Conservation (phyloP, 306 rosid genomes). For the Chamaecrista fasciculata region DNA sequence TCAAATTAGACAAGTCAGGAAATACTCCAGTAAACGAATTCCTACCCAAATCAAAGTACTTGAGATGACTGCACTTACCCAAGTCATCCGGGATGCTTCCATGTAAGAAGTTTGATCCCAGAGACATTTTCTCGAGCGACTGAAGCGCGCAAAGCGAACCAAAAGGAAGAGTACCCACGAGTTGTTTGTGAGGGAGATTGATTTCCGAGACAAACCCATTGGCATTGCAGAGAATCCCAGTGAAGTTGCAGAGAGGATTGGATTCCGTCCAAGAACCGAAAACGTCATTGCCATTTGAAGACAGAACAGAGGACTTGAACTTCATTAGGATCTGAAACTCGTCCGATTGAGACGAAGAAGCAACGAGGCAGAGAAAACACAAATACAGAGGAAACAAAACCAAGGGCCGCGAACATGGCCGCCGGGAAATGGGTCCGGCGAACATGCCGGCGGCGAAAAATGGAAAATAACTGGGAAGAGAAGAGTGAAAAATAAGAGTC, state of each 20-base stretch:
- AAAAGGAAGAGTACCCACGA: constrained; percentile 52
- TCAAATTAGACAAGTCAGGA: constrained; percentile 48
- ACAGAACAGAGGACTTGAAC: constrained; percentile 37
- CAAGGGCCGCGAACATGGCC: neutral
- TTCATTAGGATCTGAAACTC: constrained; percentile 40
- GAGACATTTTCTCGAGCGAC: constrained; percentile 38
- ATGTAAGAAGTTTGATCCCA: constrained; percentile 31
- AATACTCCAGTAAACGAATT: constrained; percentile 46
- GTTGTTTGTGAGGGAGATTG: constrained; percentile 32
- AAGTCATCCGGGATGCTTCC: constrained; percentile 40
- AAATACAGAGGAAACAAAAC: neutral
- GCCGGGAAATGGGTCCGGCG: neutral
- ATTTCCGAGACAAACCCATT: constrained; percentile 47
- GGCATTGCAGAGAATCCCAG: constrained; percentile 45
- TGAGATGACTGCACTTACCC: constrained; percentile 44
- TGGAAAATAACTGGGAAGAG: neutral
- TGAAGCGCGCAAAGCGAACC: constrained; percentile 43
- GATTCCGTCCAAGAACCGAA: constrained; percentile 42
- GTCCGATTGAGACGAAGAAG: constrained; percentile 13
- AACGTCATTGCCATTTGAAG: constrained; percentile 28
- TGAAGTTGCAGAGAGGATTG: constrained; percentile 34
- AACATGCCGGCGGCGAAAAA: constrained; percentile 23
- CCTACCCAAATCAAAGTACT: constrained; percentile 46
- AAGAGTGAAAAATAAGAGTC: neutral
- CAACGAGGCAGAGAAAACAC: constrained; percentile 5